Evolutionary conservation across 108 stramenopile genomes (phyloP).

Genomic region (Parmales sp.): DNA sequence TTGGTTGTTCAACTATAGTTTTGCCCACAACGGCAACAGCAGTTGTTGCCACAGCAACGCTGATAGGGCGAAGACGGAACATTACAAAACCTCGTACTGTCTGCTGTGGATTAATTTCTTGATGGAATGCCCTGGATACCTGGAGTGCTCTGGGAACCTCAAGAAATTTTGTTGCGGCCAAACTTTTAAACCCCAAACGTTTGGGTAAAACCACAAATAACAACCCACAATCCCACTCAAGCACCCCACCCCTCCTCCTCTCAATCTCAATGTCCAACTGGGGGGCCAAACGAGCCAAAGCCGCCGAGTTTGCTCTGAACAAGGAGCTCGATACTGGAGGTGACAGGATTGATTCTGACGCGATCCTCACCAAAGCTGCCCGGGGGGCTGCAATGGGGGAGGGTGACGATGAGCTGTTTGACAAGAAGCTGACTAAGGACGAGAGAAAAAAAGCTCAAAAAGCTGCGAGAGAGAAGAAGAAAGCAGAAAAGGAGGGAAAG

Average conservation of each 20-base stretch:
- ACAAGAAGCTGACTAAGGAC: conserved; percentile 69
- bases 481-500: conserved; percentile 20
- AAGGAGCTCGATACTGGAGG: conserved; percentile 58
- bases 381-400: conserved; percentile 71
- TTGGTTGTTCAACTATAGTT: too few species aligned
- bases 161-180: not conserved
- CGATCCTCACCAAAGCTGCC: conserved; percentile 34
- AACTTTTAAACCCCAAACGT: too few species aligned
- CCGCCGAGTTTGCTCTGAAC: conserved; percentile 48
- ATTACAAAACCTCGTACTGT: too few species aligned
- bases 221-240: too few species aligned
- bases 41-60: too few species aligned
- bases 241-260: too few species aligned
- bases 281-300: conserved; percentile 50
- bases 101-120: too few species aligned
- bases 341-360: conserved; percentile 51
- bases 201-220: too few species aligned
- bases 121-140: too few species aligned
- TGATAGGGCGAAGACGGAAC: too few species aligned
- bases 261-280: conserved; percentile 5
- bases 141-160: too few species aligned
- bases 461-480: conserved; percentile 62
- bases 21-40: too few species aligned
- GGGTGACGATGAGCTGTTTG: conserved; percentile 61
- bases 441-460: conserved; percentile 78